Evolutionary conservation across 2,329 filamentous ascomycete species (phyloP), one percentile per base, ranked within the genome.

Genomic region (Monilinia polystroma): DNA sequence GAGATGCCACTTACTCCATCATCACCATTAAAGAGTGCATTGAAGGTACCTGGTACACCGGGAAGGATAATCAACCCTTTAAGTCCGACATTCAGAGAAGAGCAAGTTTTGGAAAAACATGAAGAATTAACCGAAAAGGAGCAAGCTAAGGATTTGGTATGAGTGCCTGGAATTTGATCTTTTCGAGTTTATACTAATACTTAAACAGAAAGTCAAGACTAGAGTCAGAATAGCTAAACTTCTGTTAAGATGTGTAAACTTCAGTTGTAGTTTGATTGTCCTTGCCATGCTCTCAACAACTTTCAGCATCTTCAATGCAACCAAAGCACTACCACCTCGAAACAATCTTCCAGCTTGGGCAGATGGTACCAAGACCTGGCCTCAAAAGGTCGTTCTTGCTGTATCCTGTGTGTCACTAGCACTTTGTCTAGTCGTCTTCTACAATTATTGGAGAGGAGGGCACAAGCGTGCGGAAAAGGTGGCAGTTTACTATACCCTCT

Each of bases 261-360:
- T 99, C 79, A 93, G 92, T 79, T 99, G 95, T 83, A 94, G 91
- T 78, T 84, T 98, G 68, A 97, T 99, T 77, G 92, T 99, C 71
- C 85, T 99, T 67, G 84, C 93, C 69, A 94, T 99, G 86, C 82
- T 99, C 64, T 88, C 90, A 18, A 86, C 92, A n/a, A 92, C 92
- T 4, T 91, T 99, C 75, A 82, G 88, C 72, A 93, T 99, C 78
- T 99, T 99, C 86, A 92, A 95, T 78, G 86, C 93, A 60, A 97
- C 95, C 68, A 91, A 86, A 76, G 64, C 80, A 20, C 82, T 99
- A 2, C 87, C 93, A 45, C 75, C 86, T 18, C 87, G 94, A 71
- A 97, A 92, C 81, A 87, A 85, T 69, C 86, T 97, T 71, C 92
- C 93, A 7, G 80, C 95, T 3, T 99, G 95, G 95, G 91, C 93